Base-by-base conservation (phyloP, 768 basidiomycete species). In the Rhodotorula diobovata region DNA sequence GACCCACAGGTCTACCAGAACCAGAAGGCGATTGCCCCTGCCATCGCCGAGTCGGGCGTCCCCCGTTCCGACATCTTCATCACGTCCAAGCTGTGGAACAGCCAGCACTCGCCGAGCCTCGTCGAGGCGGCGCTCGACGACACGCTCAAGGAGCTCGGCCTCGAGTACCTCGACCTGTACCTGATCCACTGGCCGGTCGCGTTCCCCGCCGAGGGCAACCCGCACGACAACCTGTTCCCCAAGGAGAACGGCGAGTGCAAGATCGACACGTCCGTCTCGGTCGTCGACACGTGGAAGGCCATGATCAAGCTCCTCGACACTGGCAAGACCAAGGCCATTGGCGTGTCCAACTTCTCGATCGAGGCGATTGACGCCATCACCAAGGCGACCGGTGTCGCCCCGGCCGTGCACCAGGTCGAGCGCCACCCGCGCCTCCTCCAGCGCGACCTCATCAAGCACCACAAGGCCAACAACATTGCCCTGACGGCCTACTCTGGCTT, bases 261-360 rank as follows among this genome's bases (percentile, higher is more conserved):
- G 37, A 82, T 90, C 50, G 90, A 91, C 76, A 80, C 79, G 0
- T 77, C 85, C 63, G 85, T 85, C 2, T 84, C 84, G 21, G 81
- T 91, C n/a, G 86, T 86, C 41, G 89, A 91, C 21, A 92, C 90
- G 46, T 91, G 90, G 90, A 88, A 86, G 76, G 89, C 89, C 23
- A 84, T 93, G 86, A 83, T 90, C 73, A 83, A 83, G 51, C 85
- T 93, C 20, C 85, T 84, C 23, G 85, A 87, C 78, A 85, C 86
- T 0, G 83, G 83, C 70, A 93, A 92, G 84, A 89, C 79, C 67
- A 81, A 79, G 73, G 76, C 85, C 2, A 82, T 93, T 73, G 91
- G 91, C 66, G 90, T 94, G 11, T 90, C 88, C 76, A 93, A 93
- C 85, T 91, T 90, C 81, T 86, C 85, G 28, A 80, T 87, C 64